Conservation (phyloP, 208 protist genomes). For the Leishmania tarentolae region DNA sequence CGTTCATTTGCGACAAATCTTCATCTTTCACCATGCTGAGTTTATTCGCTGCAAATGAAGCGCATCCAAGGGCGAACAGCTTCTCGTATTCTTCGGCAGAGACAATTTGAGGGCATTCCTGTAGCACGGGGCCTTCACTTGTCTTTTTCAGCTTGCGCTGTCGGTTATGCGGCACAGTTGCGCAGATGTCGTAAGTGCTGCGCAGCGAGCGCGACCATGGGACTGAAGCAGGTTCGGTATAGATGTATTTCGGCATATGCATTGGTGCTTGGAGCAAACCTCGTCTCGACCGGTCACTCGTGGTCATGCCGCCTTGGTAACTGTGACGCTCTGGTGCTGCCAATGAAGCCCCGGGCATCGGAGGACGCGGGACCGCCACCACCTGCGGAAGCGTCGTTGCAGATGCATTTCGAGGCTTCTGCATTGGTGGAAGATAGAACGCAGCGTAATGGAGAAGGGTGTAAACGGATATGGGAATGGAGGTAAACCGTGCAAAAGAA, state of each 20-base stretch:
- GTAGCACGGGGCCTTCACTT: neutral
- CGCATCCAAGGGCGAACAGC: neutral
- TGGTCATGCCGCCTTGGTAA: neutral
- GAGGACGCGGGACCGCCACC: slow-evolving; percentile 3
- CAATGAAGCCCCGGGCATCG: neutral
- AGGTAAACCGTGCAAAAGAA: neutral
- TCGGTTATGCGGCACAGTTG: neutral
- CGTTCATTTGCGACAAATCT: neutral
- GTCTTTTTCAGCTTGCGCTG: neutral
- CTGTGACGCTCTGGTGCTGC: neutral
- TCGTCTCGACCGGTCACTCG: neutral
- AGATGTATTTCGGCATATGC: neutral
- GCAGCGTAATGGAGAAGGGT: neutral
- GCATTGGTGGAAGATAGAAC: neutral
- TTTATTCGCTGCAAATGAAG: neutral
- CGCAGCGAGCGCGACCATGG: slow-evolving; percentile 33
- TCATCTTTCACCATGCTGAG: neutral
- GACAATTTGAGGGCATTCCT: neutral
- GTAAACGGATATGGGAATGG: neutral
- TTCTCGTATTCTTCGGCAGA: neutral
- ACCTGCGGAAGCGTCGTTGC: neutral
- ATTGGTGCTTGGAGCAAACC: slow-evolving; percentile 14
- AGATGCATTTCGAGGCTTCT: neutral
- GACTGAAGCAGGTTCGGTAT: neutral
- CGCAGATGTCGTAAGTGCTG: slow-evolving; percentile 2